Conservation (phyloP, 768 basidiomycete genomes). For the Lactifluus hygrophoroides region DNA sequence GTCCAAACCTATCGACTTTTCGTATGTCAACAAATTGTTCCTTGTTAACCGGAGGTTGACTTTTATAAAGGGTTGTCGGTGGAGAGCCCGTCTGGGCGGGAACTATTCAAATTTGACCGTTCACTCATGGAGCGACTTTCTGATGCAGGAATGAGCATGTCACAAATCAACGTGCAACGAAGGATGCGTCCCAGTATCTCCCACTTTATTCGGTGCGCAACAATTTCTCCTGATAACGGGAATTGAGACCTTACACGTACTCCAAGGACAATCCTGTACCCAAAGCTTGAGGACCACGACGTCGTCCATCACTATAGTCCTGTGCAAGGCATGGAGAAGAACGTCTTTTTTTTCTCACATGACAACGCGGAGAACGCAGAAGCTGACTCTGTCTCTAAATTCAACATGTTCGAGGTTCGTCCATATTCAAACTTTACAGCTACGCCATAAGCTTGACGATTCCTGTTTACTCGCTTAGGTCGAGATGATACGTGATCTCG, state of each 20-base stretch:
- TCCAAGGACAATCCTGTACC: slow-evolving; percentile 50
- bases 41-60: background rate
- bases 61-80: slow-evolving; percentile 49
- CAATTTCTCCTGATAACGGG: background rate
- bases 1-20: slow-evolving; percentile 58
- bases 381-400: slow-evolving; percentile 59
- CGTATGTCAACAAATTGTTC: slow-evolving; percentile 31
- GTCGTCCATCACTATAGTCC: slow-evolving; percentile 42
- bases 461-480: slow-evolving; percentile 21
- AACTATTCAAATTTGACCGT: slow-evolving; percentile 52
- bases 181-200: slow-evolving; percentile 71
- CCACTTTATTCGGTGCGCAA: slow-evolving; percentile 42
- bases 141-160: slow-evolving; percentile 50
- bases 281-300: slow-evolving; percentile 47
- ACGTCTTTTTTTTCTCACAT: slow-evolving; percentile 64
- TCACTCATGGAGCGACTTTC: slow-evolving; percentile 72
- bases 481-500: slow-evolving; percentile 44
- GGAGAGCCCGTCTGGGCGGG: slow-evolving; percentile 48
- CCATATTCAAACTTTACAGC: background rate
- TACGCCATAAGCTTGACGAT: background rate
- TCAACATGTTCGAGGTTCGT: slow-evolving; percentile 57
- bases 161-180: slow-evolving; percentile 60
- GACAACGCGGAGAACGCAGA: slow-evolving; percentile 47
- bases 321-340: slow-evolving; percentile 53
- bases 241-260: background rate